Evolutionary conservation across 306 rosid species (phyloP), one percentile per base, ranked within the genome.

Genomic region (Macrotyloma uniflorum): DNA sequence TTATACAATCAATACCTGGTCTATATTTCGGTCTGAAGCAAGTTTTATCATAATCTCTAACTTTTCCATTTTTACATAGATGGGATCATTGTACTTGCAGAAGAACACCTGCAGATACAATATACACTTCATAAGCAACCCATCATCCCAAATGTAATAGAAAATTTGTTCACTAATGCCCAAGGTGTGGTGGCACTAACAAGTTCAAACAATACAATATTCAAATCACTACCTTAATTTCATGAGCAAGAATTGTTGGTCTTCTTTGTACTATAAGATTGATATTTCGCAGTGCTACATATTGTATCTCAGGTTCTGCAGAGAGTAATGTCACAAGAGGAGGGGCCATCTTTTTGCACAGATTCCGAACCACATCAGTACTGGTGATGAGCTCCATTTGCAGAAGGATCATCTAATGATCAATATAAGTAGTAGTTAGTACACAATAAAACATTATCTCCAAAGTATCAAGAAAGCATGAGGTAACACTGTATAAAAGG

Each of bases 291-390:
- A 93, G 75, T 28, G 98, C 98, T 75, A 93, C 98, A 83, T 93
- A 93, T 85, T 93, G 98, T 79, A 93, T 93, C 86, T 93, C 98
- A 45, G 98, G 97, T 85, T 93, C 98, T 67, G 98, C 94, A 72
- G 98, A 93, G 23, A 93, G 91, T 79, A 93, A 78, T 54, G 98
- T 93, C 83, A 93, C 98, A 33, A 93, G 98, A 63, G 98, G 97
- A 82, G 98, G 98, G 70, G 98, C 98, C 98, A 93, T 93, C 89
- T 93, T 93, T 89, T 93, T 93, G 86, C 98, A 93, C 76, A 93
- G 98, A 88, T 91, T 93, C 82, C 98, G 90, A 70, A 93, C 91
- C 18, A 93, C 93, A 85, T 93, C 98, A 62, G 98, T 88, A 80
- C 98, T 93, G 69, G 95, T 87, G 84, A 93, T 93, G 74, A 91